Conservation (phyloP, 225 moss, liverwort and hornwort species). For the Lunularia cruciata region DNA sequence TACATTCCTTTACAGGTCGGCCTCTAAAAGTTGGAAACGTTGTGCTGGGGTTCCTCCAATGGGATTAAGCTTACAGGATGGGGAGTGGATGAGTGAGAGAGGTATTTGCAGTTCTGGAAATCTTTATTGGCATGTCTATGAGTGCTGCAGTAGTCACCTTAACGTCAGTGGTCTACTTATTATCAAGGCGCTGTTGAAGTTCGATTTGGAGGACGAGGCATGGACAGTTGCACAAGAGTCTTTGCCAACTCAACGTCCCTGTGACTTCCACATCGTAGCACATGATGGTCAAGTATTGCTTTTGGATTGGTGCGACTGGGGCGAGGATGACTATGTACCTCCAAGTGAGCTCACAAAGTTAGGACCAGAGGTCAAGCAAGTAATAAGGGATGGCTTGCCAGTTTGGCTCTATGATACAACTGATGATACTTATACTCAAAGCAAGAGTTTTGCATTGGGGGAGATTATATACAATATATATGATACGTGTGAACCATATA, state of each 20-base stretch:
- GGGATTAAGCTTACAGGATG: background rate
- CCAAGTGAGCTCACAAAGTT: background rate
- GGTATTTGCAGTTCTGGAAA: background rate
- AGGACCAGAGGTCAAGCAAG: background rate
- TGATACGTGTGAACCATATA: background rate
- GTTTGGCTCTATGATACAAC: background rate
- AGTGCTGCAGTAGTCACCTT: background rate
- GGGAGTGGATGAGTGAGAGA: conserved; percentile 14
- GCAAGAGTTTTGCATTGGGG: background rate
- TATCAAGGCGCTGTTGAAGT: conserved; percentile 1
- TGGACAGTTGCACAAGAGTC: background rate
- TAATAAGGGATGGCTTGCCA: background rate
- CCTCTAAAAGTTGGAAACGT: background rate
- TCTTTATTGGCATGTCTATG: conserved; percentile 5
- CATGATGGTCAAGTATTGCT: background rate
- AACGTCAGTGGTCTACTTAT: background rate
- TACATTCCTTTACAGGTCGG: background rate
- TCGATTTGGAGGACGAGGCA: background rate
- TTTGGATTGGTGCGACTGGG: background rate
- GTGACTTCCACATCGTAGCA: background rate
- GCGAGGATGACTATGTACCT: background rate
- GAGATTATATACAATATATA: background rate
- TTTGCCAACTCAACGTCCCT: background rate
- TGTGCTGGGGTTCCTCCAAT: background rate
- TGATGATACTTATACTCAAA: background rate